These are phyloP conservation scores for Solanum chilense DNA, from an alignment of 257 asterid species.

Conservation along the genomic window DNA sequence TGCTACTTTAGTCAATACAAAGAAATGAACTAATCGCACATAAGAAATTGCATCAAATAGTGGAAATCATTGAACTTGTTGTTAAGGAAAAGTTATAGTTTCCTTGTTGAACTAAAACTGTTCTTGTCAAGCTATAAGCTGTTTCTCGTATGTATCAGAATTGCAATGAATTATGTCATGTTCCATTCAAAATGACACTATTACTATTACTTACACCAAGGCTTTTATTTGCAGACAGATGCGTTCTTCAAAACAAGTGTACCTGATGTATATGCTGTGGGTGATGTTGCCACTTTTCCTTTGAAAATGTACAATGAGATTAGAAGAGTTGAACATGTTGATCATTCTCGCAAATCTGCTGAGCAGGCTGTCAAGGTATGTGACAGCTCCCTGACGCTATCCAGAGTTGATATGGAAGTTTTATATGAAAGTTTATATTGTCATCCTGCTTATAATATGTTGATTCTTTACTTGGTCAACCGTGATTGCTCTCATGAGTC, in stretches of 20 bases:
- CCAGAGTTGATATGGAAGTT: background rate
- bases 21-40: background rate
- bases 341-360: conserved; percentile 93
- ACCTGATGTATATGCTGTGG: conserved; percentile 86
- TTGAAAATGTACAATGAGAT: conserved; percentile 66
- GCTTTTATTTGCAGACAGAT: conserved; percentile 66
- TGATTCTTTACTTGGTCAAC: background rate
- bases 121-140: background rate
- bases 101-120: background rate
- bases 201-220: background rate
- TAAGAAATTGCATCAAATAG: background rate
- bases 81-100: background rate
- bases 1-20: background rate
- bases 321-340: conserved; percentile 91
- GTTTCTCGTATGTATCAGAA: background rate
- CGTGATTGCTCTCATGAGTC: background rate
- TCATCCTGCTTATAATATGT: background rate
- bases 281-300: conserved; percentile 95
- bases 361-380: conserved; percentile 94
- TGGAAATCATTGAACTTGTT: background rate
- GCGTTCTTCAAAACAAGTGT: conserved; percentile 65
- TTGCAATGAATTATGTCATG: background rate
- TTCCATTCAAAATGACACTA: background rate
- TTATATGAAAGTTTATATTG: background rate
- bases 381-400: background rate